Evolutionary conservation across 129 eudicot genomes (phyloP).

Genomic region (Solidago caesia): DNA sequence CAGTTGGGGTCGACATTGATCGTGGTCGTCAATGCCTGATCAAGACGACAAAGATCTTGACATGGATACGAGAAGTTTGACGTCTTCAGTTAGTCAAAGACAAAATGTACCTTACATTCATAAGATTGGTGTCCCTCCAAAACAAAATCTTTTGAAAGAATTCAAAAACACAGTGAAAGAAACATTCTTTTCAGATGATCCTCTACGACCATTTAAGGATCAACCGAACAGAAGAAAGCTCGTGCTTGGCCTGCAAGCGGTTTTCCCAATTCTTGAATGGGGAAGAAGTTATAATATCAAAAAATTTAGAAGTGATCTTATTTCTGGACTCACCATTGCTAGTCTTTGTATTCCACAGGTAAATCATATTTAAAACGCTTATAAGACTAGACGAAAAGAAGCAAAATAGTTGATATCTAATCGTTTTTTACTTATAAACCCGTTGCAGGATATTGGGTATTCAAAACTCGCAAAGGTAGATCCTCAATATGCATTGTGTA

Average conservation of each 20-base stretch:
- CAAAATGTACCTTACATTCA: slow-evolving; percentile 45
- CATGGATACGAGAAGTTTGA: slow-evolving; percentile 38
- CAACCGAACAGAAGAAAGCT: slow-evolving; percentile 58
- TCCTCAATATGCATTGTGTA: slow-evolving; percentile 83
- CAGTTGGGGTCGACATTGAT: slow-evolving; percentile 15
- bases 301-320: slow-evolving; percentile 73
- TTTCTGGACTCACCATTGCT: slow-evolving; percentile 85
- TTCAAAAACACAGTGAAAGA: slow-evolving; percentile 56
- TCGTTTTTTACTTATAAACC: background rate
- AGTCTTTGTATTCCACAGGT: slow-evolving; percentile 95
- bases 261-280: slow-evolving; percentile 88
- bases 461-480: slow-evolving; percentile 68
- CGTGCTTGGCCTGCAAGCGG: slow-evolving; percentile 57
- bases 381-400: background rate
- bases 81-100: slow-evolving; percentile 26
- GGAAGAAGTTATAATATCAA: slow-evolving; percentile 51
- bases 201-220: slow-evolving; percentile 68
- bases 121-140: slow-evolving; percentile 78
- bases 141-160: slow-evolving; percentile 55
- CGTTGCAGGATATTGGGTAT: slow-evolving; percentile 75
- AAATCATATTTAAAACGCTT: background rate
- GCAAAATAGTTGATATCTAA: background rate
- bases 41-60: slow-evolving; percentile 32
- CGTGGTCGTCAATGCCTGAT: slow-evolving; percentile 29
- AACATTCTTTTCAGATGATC: slow-evolving; percentile 80